Percentiles rank a stretch among this genome's conserved stretches.
These are phyloP conservation scores for Phalaenopsis aphrodite DNA, from an alignment of 106 monocot species.

Conservation along the genomic window DNA sequence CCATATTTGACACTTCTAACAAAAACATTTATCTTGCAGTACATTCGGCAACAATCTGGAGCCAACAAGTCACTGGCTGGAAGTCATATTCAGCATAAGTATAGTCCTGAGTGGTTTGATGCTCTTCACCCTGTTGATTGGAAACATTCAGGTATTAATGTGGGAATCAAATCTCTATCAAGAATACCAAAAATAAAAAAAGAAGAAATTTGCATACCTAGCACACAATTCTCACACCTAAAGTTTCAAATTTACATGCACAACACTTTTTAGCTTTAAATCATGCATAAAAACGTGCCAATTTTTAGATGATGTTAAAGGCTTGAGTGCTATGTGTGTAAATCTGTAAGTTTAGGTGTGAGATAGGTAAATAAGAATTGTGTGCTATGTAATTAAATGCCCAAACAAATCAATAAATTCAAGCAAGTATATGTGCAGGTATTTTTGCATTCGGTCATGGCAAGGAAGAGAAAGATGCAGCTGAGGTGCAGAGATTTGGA, in stretches of 20 bases:
- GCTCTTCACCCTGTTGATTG: slow-evolving; percentile 89
- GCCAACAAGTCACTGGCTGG: slow-evolving; percentile 87
- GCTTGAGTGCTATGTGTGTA: too few species aligned
- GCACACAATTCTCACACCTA: too few species aligned
- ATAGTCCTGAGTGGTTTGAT: slow-evolving; percentile 66
- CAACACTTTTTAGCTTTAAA: too few species aligned
- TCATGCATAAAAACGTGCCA: too few species aligned
- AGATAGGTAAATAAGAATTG: too few species aligned
- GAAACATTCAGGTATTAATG: slow-evolving; percentile 80
- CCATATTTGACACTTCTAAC: too few species aligned
- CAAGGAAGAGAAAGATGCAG: slow-evolving; percentile 83
- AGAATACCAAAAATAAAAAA: background rate
- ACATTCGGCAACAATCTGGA: slow-evolving; percentile 87
- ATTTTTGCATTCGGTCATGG: slow-evolving; percentile 81
- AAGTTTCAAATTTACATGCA: too few species aligned
- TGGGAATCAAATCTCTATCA: background rate
- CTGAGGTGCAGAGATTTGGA: slow-evolving; percentile 83
- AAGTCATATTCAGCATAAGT: slow-evolving; percentile 87
- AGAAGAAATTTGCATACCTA: too few species aligned
- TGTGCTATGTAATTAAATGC: too few species aligned
- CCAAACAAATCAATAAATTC: background rate
- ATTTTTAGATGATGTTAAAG: too few species aligned
- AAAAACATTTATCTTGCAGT: slow-evolving; percentile 21
- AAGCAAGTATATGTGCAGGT: slow-evolving; percentile 36
- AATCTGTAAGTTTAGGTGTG: too few species aligned